Conservation (phyloP, 1,284 basidiomycete species). For the Puccinia triticina region DNA sequence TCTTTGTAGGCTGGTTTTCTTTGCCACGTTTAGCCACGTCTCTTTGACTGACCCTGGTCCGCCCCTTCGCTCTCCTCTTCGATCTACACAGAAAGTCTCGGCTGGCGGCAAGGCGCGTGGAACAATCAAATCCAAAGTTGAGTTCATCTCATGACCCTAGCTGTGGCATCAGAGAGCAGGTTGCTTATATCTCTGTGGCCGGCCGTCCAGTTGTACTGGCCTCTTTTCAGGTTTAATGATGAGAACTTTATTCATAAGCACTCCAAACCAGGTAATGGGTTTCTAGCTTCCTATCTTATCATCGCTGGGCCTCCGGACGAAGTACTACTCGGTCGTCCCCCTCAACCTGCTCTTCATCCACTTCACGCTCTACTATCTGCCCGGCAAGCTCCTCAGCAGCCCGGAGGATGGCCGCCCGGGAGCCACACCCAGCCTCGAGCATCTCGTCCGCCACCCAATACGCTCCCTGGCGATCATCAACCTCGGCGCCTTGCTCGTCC, state of each 20-base stretch:
- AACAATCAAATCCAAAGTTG: slow-evolving; percentile 11
- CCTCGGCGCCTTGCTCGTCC: slow-evolving; percentile 29
- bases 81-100: neutral
- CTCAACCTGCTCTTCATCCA: slow-evolving; percentile 18
- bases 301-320: neutral
- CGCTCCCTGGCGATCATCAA: slow-evolving; percentile 13
- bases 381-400: neutral
- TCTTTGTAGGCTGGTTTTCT: neutral
- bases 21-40: neutral
- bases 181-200: neutral
- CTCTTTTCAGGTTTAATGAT: slow-evolving; percentile 26
- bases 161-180: neutral
- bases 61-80: neutral
- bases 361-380: slow-evolving; percentile 25
- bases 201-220: slow-evolving; percentile 2
- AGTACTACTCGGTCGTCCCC: slow-evolving; percentile 40
- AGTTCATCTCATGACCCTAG: neutral
- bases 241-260: slow-evolving; percentile 26
- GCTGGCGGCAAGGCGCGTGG: slow-evolving; percentile 5
- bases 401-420: neutral
- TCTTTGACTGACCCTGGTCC: neutral
- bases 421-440: too few species aligned
- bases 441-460: neutral
- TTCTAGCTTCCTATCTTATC: neutral
- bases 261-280: slow-evolving; percentile 4